Percentiles rank a stretch among this genome's conserved stretches.
phyloP scores from a whole-genome alignment of 352 stramenopile genomes.

The Thraustochytrium striatum region DNA sequence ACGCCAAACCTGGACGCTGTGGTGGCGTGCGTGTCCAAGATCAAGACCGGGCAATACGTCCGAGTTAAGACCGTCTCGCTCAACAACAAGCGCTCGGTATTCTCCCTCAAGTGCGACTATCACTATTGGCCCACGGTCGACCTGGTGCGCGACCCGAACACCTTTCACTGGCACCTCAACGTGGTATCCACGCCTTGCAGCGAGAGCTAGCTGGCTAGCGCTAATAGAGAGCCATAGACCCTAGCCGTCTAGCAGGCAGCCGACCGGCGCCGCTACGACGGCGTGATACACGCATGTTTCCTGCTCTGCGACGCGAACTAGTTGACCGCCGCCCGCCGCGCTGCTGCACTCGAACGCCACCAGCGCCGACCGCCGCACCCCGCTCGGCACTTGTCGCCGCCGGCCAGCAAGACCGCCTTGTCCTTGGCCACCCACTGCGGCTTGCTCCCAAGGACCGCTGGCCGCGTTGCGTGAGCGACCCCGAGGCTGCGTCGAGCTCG shows the following conservation, averaged over 20 bases:
- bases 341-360: background rate
- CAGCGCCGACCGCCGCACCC: no score
- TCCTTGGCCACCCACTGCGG: background rate
- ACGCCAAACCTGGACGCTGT: slow-evolving; percentile 76
- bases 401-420: background rate
- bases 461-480: background rate
- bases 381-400: background rate
- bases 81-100: slow-evolving; percentile 78
- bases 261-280: background rate
- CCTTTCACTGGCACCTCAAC: background rate
- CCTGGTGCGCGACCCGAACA: slow-evolving; percentile 53
- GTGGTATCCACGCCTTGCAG: background rate
- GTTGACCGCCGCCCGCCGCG: background rate
- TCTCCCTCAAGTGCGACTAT: slow-evolving; percentile 82
- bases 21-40: slow-evolving; percentile 68
- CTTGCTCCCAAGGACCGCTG: background rate
- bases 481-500: background rate
- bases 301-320: background rate
- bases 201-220: background rate
- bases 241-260: background rate
- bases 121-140: slow-evolving; percentile 83
- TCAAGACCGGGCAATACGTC: slow-evolving; percentile 72
- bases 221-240: background rate
- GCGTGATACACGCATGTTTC: background rate
- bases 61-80: slow-evolving; percentile 81